Evolutionary conservation across 2,329 filamentous ascomycete genomes (phyloP).

Genomic region (Davidsoniella neocaledoniae): DNA sequence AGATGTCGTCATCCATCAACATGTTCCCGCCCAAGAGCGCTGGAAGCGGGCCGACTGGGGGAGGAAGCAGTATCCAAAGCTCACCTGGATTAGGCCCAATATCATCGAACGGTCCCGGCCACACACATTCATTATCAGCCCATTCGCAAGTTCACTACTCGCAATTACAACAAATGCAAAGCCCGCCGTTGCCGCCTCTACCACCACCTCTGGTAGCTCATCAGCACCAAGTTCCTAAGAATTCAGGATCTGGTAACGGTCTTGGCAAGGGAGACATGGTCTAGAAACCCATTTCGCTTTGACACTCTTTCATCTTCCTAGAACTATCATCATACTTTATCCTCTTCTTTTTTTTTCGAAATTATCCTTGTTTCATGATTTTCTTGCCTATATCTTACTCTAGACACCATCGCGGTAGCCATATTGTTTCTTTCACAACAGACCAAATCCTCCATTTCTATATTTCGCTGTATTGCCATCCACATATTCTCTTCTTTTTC

Average conservation of each 20-base stretch:
- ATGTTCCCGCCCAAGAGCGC: slow-evolving; percentile 18
- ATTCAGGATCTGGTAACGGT: neutral
- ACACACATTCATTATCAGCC: too few relatives aligned
- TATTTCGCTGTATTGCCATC: neutral
- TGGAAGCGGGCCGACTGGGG: too few relatives aligned
- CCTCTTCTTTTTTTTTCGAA: neutral
- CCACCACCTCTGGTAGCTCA: neutral
- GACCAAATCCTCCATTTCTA: neutral
- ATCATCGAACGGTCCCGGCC: too few relatives aligned
- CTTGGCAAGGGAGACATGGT: slow-evolving; percentile 5
- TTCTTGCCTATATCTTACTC: neutral
- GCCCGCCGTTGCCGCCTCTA: neutral
- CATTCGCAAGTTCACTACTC: too few relatives aligned
- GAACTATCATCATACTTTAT: too few relatives aligned
- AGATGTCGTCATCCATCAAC: slow-evolving; percentile 20
- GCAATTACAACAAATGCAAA: neutral
- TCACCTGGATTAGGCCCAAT: too few relatives aligned
- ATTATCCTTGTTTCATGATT: neutral
- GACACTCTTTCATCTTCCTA: too few relatives aligned
- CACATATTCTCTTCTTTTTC: neutral
- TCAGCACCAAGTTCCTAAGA: neutral
- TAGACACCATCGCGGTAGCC: too few relatives aligned
- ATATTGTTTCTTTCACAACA: too few relatives aligned
- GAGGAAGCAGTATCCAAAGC: too few relatives aligned
- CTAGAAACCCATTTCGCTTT: neutral